Conservation (phyloP, 371 early-diverging fungal genomes). For the Mucor mucedo region DNA sequence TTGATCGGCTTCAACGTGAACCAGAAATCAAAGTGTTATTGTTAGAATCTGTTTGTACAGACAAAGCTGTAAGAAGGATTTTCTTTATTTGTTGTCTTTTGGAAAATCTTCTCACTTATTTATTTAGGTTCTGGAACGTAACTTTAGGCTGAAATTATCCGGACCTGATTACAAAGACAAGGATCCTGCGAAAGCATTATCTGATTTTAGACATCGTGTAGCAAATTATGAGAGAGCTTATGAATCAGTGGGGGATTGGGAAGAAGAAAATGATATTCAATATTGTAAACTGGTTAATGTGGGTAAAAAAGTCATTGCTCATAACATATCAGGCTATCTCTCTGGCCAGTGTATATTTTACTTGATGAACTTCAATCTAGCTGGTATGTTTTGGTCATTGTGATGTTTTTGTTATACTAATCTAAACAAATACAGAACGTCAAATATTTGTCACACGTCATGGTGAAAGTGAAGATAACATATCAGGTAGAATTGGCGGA, state of each 20-base stretch:
- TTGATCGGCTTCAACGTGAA: slow-evolving; percentile 66
- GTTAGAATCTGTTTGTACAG: slow-evolving; percentile 82
- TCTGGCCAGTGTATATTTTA: slow-evolving; percentile 86
- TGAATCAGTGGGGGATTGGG: slow-evolving; percentile 76
- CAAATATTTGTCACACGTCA: slow-evolving; percentile 84
- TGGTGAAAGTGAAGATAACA: slow-evolving; percentile 74
- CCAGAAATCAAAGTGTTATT: slow-evolving; percentile 61
- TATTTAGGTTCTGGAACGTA: slow-evolving; percentile 65
- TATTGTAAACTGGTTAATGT: slow-evolving; percentile 87
- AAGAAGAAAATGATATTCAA: slow-evolving; percentile 74
- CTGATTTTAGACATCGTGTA: slow-evolving; percentile 79
- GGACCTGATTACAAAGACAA: slow-evolving; percentile 85
- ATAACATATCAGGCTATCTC: slow-evolving; percentile 82
- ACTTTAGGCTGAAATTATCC: slow-evolving; percentile 80
- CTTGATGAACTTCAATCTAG: slow-evolving; percentile 78
- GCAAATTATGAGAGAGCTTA: slow-evolving; percentile 84
- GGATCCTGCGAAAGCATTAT: slow-evolving; percentile 68
- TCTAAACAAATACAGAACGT: slow-evolving; percentile 48
- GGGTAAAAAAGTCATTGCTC: slow-evolving; percentile 83
- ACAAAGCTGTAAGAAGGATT: slow-evolving; percentile 41
- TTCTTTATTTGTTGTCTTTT: background rate
- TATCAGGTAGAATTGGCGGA: slow-evolving; percentile 69
- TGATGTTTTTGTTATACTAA: background rate
- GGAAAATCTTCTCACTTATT: too few species aligned
- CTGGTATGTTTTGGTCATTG: slow-evolving; percentile 30